Evolutionary conservation across 257 asterid species (phyloP).

Genomic region (Scutellaria barbata): DNA sequence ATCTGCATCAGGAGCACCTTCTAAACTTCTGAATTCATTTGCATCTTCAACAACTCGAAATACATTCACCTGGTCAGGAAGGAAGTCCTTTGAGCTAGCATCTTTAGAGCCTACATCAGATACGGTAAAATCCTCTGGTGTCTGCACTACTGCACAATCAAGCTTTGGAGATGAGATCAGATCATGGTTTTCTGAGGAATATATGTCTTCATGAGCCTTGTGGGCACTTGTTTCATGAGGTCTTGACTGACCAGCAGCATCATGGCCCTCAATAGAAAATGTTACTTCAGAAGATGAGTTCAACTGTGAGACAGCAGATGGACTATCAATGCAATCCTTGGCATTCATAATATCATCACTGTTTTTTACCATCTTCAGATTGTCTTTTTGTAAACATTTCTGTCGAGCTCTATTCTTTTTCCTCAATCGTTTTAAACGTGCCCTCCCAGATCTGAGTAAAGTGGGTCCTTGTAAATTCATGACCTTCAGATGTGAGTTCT

Average conservation of each 20-base stretch:
- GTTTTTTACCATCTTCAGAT: slow-evolving; percentile 34
- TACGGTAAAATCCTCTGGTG: slow-evolving; percentile 33
- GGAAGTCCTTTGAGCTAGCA: slow-evolving; percentile 40
- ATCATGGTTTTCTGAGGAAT: slow-evolving; percentile 32
- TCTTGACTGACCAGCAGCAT: slow-evolving; percentile 37
- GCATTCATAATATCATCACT: slow-evolving; percentile 21
- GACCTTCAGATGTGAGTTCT: slow-evolving; percentile 31
- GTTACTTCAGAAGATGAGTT: slow-evolving; percentile 35
- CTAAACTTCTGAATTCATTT: slow-evolving; percentile 21
- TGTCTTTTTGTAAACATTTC: slow-evolving; percentile 23
- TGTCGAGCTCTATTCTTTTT: slow-evolving; percentile 44
- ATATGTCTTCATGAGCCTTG: slow-evolving; percentile 33
- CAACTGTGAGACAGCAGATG: slow-evolving; percentile 27
- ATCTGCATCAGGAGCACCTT: slow-evolving; percentile 38
- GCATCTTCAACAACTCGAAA: slow-evolving; percentile 39
- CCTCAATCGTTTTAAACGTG: slow-evolving; percentile 37
- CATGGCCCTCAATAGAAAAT: slow-evolving; percentile 36
- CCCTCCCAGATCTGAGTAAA: slow-evolving; percentile 31
- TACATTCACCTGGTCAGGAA: slow-evolving; percentile 23
- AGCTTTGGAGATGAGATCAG: slow-evolving; percentile 40
- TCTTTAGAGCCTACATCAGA: slow-evolving; percentile 38
- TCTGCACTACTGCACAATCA: slow-evolving; percentile 37
- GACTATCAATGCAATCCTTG: slow-evolving; percentile 26
- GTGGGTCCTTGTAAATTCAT: slow-evolving; percentile 28
- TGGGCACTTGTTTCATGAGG: slow-evolving; percentile 32